Conservation (phyloP, 805 yeast genomes). For the Candida hispaniensis region DNA sequence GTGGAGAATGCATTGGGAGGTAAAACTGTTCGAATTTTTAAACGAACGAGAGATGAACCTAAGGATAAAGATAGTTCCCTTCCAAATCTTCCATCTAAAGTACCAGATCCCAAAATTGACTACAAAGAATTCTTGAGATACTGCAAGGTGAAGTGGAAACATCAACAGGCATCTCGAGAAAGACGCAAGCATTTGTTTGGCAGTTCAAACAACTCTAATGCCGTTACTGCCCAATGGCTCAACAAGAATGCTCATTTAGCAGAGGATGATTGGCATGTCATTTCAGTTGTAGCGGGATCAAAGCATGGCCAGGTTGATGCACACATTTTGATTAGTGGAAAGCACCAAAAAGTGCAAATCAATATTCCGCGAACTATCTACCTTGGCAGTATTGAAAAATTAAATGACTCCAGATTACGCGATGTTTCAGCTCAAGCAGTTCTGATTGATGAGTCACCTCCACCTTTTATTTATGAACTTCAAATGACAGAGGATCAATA, state of each 20-base stretch:
- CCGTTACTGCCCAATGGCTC: slow-evolving; percentile 54
- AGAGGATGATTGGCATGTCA: slow-evolving; percentile 73
- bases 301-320: slow-evolving; percentile 71
- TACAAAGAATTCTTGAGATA: slow-evolving; percentile 44
- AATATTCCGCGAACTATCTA: slow-evolving; percentile 66
- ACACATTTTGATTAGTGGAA: slow-evolving; percentile 53
- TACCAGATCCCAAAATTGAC: slow-evolving; percentile 30
- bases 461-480: slow-evolving; percentile 45
- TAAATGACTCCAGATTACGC: slow-evolving; percentile 41
- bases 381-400: slow-evolving; percentile 34
- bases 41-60: not conserved
- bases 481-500: slow-evolving; percentile 58
- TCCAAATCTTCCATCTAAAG: slow-evolving; percentile 25
- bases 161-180: slow-evolving; percentile 58
- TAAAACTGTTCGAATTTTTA: slow-evolving; percentile 3
- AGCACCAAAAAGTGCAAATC: slow-evolving; percentile 61
- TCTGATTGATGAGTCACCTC: slow-evolving; percentile 56
- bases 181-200: slow-evolving; percentile 79
- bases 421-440: slow-evolving; percentile 36
- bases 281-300: slow-evolving; percentile 44
- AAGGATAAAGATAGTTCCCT: slow-evolving; percentile 2
- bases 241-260: slow-evolving; percentile 71
- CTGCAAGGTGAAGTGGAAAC: slow-evolving; percentile 81
- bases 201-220: slow-evolving; percentile 34
- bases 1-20: slow-evolving; percentile 2